These are phyloP conservation scores for Lentinula sp. DNA, from an alignment of 768 basidiomycete genomes.

Conservation along the genomic window DNA sequence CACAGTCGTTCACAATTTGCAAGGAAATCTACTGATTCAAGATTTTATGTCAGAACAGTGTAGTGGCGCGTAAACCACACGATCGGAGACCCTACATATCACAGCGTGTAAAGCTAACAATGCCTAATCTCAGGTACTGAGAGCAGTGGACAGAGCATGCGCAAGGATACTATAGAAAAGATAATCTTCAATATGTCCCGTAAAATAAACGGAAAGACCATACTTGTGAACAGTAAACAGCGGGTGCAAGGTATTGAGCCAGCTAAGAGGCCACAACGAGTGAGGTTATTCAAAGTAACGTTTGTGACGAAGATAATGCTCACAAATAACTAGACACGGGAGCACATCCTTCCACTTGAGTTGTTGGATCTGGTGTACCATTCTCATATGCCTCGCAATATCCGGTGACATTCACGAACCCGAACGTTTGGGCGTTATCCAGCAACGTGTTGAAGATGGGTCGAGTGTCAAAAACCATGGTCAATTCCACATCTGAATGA, in stretches of 20 bases:
- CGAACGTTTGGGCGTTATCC: constrained; percentile 43
- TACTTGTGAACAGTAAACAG: constrained; percentile 60
- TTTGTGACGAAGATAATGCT: constrained; percentile 16
- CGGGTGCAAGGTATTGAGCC: constrained; percentile 57
- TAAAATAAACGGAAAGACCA: constrained; percentile 13
- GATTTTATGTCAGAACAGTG: too few relatives aligned
- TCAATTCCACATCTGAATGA: constrained; percentile 36
- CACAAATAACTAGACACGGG: constrained; percentile 64
- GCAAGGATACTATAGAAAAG: constrained; percentile 35
- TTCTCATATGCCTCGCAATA: constrained; percentile 55
- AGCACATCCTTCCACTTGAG: constrained; percentile 51
- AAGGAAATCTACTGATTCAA: too few relatives aligned
- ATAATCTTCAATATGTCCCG: neutral
- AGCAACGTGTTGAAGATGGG: constrained; percentile 54
- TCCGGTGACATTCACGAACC: constrained; percentile 54
- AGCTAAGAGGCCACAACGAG: constrained; percentile 26
- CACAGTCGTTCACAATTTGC: too few relatives aligned
- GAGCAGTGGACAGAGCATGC: constrained; percentile 40
- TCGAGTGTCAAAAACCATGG: constrained; percentile 48
- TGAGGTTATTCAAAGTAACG: neutral
- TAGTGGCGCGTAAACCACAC: too few relatives aligned
- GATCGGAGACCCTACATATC: too few relatives aligned
- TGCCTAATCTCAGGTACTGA: constrained; percentile 23
- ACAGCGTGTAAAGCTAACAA: too few relatives aligned
- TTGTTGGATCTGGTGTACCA: constrained; percentile 45